Base-by-base conservation (phyloP, 179 eudicot genomes). In the Spinacia oleracea region DNA sequence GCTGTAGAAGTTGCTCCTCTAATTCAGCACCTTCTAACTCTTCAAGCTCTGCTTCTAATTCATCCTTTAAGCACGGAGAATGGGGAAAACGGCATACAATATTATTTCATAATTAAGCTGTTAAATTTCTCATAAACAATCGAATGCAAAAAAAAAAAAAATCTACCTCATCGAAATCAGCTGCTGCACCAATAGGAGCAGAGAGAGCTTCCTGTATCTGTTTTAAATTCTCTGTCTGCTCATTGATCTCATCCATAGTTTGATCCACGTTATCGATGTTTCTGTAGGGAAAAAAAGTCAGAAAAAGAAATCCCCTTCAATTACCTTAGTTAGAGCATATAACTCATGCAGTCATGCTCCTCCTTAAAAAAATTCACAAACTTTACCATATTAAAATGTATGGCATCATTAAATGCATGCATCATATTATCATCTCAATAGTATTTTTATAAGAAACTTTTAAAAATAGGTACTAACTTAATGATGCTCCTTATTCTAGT, bases 11-110 rank as follows among this genome's bases (percentile, higher is more conserved):
- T 79, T 93, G 87, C 73, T 93, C 92, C 70, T 93, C 97, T 86
- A 92, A 81, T 80, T 93, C 98, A 46, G 89, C 90, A 55, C 89
- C 92, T 84, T 92, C 97, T 70, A 93, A 84, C 78, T 90, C 95
- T 85, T 93, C 98, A 80, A 93, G 97, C 86, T 93, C 98, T 11
- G 98, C 98, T 84, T 91, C 97, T 75, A 93, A 78, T 89, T 92
- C 97, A 88, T 92, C 98, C 97, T 93, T 14, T 20, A 64, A 64
- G 25, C 18, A 56, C 62, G 67, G 42, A 14, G 5, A 16, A 1
- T 14, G 25, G 79, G 34, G 32, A 18, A 60, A 76, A 62, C 58
- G 6, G 18, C 38, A 32, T 50, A 45, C 31, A 81, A 35, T 16
- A 32, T 31, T 25, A 58, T 45, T 56, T 50, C 31, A 70, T 16